These are phyloP conservation scores for Pleurotus eryngii DNA, from an alignment of 768 basidiomycete species.

Conservation along the genomic window DNA sequence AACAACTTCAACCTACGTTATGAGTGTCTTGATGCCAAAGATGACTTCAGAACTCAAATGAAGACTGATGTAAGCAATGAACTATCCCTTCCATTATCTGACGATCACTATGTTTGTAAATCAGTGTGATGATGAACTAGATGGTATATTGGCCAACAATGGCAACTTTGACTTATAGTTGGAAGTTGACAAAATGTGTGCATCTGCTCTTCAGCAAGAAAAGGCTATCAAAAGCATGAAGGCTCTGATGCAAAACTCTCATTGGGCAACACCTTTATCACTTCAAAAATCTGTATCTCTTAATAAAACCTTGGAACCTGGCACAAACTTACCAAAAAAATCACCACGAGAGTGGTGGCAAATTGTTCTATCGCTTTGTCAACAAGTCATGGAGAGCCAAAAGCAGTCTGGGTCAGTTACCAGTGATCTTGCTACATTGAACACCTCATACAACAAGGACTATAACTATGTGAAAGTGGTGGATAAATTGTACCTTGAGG, in stretches of 20 bases:
- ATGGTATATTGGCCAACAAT: background rate
- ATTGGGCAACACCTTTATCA: background rate
- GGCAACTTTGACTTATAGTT: background rate
- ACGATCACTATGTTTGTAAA: background rate
- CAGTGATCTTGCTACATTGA: too few species aligned
- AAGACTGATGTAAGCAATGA: slow-evolving; percentile 1
- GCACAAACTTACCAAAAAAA: background rate
- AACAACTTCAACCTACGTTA: slow-evolving; percentile 19
- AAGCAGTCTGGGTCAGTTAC: too few species aligned
- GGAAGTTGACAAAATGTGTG: background rate
- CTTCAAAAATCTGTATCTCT: background rate
- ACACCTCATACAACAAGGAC: background rate
- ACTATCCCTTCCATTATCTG: background rate
- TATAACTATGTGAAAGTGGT: background rate
- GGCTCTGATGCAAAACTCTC: background rate
- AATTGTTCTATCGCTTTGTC: slow-evolving; percentile 3
- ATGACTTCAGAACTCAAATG: slow-evolving; percentile 19
- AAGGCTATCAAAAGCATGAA: background rate
- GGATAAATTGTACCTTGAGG: too few species aligned
- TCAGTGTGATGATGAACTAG: background rate
- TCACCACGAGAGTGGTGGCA: background rate
- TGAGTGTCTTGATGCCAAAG: slow-evolving; percentile 15
- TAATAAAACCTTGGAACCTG: too few species aligned
- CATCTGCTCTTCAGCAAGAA: background rate
- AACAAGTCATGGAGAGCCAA: too few species aligned